Evolutionary conservation across 257 asterid genomes (phyloP).

Genomic region (Henckelia pumila): DNA sequence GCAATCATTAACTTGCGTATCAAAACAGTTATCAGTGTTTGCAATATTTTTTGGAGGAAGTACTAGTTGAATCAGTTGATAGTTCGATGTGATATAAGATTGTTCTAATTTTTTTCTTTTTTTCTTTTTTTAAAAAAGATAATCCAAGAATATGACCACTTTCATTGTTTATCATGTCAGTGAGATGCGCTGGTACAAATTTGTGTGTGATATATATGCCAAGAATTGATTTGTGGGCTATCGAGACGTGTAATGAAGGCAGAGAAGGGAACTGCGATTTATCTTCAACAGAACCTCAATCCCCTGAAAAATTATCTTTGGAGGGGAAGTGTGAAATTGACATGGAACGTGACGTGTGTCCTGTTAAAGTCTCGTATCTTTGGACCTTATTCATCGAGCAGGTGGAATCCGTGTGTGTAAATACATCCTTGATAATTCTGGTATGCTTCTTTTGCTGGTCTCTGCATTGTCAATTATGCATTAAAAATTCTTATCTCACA

Average conservation of each 20-base stretch:
- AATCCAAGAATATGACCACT: conserved; percentile 26
- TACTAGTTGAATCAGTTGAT: background rate
- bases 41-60: background rate
- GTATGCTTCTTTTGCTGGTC: conserved; percentile 39
- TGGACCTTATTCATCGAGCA: conserved; percentile 89
- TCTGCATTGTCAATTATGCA: background rate
- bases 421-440: conserved; percentile 77
- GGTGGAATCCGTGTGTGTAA: conserved; percentile 68
- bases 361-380: conserved; percentile 56
- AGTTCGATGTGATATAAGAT: background rate
- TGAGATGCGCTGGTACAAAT: conserved; percentile 67
- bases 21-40: background rate
- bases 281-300: conserved; percentile 30
- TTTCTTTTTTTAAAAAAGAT: background rate
- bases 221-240: conserved; percentile 88
- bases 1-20: background rate
- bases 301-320: conserved; percentile 28
- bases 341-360: conserved; percentile 29
- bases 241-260: conserved; percentile 46
- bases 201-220: conserved; percentile 83
- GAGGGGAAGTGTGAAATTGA: conserved; percentile 26
- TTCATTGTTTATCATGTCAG: conserved; percentile 51
- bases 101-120: conserved; percentile 7
- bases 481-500: conserved; percentile 18
- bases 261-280: conserved; percentile 36